phyloP scores from a whole-genome alignment of 1,284 basidiomycete genomes.

The Leccinum huronense region DNA sequence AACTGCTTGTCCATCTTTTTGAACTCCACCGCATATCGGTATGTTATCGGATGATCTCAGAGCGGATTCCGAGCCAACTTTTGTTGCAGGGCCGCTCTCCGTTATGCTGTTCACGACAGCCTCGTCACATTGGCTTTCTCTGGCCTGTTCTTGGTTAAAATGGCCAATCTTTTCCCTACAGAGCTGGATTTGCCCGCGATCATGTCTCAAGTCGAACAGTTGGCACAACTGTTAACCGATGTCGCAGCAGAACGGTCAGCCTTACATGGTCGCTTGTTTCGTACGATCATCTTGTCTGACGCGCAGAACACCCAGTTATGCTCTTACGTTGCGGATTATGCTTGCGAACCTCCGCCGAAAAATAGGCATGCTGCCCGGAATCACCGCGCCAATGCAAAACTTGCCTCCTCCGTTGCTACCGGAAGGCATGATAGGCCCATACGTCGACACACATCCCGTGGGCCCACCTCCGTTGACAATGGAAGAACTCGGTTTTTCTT shows the following conservation, averaged over 20 bases:
- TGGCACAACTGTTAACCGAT: constrained; percentile 78
- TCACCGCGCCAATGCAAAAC: constrained; percentile 47
- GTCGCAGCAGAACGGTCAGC: constrained; percentile 79
- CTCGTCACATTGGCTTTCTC: constrained; percentile 91
- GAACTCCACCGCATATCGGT: constrained; percentile 76
- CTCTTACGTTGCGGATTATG: constrained; percentile 87
- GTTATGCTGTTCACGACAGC: constrained; percentile 91
- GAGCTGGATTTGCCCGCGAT: constrained; percentile 77
- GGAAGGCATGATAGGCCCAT: constrained; percentile 55
- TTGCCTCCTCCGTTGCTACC: constrained; percentile 50
- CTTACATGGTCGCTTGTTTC: constrained; percentile 6
- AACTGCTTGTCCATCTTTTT: constrained; percentile 81
- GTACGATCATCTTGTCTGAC: constrained; percentile 13
- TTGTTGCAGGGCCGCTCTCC: constrained; percentile 63
- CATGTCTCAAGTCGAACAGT: constrained; percentile 77
- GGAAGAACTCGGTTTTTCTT: constrained; percentile 78
- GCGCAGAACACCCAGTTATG: constrained; percentile 55
- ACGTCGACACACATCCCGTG: constrained; percentile 48
- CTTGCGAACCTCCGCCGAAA: constrained; percentile 85
- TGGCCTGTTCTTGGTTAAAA: constrained; percentile 89
- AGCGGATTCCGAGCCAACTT: constrained; percentile 2
- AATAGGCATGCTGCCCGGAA: constrained; percentile 65
- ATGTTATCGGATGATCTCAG: constrained; percentile 20
- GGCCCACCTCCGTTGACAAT: constrained; percentile 67
- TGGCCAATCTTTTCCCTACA: constrained; percentile 81